Percentiles rank a stretch among this genome's conserved stretches.
phyloP scores from a whole-genome alignment of 1,284 basidiomycete species.

The Papiliotrema nemorosa region DNA sequence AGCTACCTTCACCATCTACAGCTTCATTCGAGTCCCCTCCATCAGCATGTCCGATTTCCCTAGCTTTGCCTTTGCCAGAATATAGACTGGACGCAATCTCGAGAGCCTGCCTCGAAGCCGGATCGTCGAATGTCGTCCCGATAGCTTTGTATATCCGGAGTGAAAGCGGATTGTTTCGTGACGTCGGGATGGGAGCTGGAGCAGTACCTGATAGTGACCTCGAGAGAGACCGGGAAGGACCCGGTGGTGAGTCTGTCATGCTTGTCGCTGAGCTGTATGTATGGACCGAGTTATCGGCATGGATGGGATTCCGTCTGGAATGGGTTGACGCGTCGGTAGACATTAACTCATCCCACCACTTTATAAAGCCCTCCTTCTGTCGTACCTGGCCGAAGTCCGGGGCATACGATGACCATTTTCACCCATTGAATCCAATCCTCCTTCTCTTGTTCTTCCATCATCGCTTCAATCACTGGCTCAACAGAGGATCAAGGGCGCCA shows the following conservation, averaged over 20 bases:
- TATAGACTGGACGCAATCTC: slow-evolving; percentile 78
- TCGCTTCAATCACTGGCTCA: too few species aligned
- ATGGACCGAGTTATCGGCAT: too few species aligned
- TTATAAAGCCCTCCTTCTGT: too few species aligned
- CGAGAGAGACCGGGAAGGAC: not conserved
- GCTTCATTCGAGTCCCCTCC: slow-evolving; percentile 9
- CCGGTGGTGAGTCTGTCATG: not conserved
- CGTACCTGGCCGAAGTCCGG: too few species aligned
- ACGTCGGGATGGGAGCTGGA: slow-evolving; percentile 25
- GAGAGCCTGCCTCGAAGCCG: slow-evolving; percentile 72
- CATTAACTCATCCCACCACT: too few species aligned
- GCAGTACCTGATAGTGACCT: too few species aligned
- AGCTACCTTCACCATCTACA: slow-evolving; percentile 3
- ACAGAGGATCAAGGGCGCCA: too few species aligned
- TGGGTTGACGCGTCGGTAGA: too few species aligned
- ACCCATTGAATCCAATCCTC: not conserved
- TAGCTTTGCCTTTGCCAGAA: slow-evolving; percentile 45
- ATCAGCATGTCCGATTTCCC: slow-evolving; percentile 34
- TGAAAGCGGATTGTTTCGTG: slow-evolving; percentile 61
- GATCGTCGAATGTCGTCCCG: slow-evolving; percentile 72
- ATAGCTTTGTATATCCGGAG: slow-evolving; percentile 84
- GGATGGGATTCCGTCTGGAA: too few species aligned
- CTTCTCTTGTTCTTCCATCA: not conserved
- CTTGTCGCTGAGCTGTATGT: not conserved
- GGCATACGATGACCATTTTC: too few species aligned